phyloP scores from a whole-genome alignment of 2,329 filamentous ascomycete genomes.

The Phialophora verrucosa region DNA sequence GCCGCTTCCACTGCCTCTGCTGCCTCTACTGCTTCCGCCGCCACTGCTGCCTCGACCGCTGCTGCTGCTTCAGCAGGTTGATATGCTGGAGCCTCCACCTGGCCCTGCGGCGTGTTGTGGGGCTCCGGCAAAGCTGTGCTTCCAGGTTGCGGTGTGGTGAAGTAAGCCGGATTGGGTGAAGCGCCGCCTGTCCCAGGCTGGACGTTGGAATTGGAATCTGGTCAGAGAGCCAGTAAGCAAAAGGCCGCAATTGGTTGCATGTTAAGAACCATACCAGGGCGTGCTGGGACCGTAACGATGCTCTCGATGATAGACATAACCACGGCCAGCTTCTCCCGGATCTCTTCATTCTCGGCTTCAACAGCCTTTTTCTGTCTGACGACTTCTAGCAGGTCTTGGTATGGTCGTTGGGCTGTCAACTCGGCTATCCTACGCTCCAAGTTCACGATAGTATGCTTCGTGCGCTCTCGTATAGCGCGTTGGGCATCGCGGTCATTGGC shows the following conservation, averaged over 20 bases:
- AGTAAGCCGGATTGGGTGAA: conserved; percentile 36
- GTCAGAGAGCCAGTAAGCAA: conserved; percentile 20
- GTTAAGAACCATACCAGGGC: conserved; percentile 47
- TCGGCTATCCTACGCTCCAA: conserved; percentile 76
- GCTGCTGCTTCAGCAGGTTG: conserved; percentile 20
- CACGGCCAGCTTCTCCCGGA: conserved; percentile 70
- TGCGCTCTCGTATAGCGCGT: conserved; percentile 80
- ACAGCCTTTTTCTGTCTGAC: conserved; percentile 77
- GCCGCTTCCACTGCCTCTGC: no score
- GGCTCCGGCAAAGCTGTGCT: conserved; percentile 42
- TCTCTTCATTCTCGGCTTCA: conserved; percentile 78
- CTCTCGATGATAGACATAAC: conserved; percentile 64
- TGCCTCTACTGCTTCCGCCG: no score
- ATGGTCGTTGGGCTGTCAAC: conserved; percentile 78
- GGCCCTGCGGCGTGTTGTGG: conserved; percentile 36
- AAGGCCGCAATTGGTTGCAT: conserved; percentile 24
- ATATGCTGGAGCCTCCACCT: conserved; percentile 22
- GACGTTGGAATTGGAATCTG: conserved; percentile 38
- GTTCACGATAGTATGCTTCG: conserved; percentile 76
- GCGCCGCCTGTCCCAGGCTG: conserved; percentile 27
- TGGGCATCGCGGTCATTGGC: conserved; percentile 91
- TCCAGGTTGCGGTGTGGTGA: conserved; percentile 41
- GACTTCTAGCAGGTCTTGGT: conserved; percentile 79
- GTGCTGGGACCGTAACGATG: conserved; percentile 48
- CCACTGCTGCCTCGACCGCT: conserved; percentile 5